Evolutionary conservation across 75 land plant genomes (phyloP).

Genomic region (Selaginella moellendorffii): DNA sequence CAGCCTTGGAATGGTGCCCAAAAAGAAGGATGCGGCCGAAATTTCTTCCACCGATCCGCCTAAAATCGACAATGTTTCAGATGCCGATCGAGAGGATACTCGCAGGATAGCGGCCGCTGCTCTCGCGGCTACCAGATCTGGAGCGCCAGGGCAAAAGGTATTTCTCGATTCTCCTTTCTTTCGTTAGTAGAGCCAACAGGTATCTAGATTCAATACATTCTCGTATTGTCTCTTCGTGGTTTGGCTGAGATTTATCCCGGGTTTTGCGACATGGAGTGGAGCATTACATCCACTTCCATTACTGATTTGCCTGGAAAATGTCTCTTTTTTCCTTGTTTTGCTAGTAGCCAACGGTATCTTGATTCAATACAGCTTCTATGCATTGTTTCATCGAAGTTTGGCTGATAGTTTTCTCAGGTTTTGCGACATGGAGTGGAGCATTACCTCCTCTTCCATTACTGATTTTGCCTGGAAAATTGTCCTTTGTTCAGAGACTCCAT

Average conservation of each 20-base stretch:
- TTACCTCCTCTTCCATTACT: not conserved
- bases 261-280: not conserved
- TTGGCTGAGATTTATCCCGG: not conserved
- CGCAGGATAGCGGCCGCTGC: conserved; percentile 61
- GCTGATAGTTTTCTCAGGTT: not conserved
- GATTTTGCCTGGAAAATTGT: not conserved
- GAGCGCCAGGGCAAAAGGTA: conserved; percentile 9
- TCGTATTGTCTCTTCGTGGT: not conserved
- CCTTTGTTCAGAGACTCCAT: not conserved
- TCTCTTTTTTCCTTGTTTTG: not conserved
- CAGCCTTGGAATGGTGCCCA: not conserved
- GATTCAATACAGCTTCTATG: not conserved
- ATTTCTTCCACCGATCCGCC: not conserved
- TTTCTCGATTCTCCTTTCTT: not conserved
- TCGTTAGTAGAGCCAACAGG: not conserved
- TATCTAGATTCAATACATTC: not conserved
- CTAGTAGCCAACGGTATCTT: not conserved
- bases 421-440: not conserved
- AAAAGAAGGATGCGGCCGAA: not conserved
- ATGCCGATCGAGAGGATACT: conserved; percentile 29
- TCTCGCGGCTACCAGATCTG: conserved; percentile 45
- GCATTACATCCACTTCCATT: not conserved
- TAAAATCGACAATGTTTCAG: not conserved
- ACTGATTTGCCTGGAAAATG: not conserved
- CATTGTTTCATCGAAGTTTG: not conserved